Percentiles rank a stretch among this genome's conserved stretches.
phyloP scores from a whole-genome alignment of 2,329 filamentous ascomycete species.

The Ophiocordyceps sinensis region DNA sequence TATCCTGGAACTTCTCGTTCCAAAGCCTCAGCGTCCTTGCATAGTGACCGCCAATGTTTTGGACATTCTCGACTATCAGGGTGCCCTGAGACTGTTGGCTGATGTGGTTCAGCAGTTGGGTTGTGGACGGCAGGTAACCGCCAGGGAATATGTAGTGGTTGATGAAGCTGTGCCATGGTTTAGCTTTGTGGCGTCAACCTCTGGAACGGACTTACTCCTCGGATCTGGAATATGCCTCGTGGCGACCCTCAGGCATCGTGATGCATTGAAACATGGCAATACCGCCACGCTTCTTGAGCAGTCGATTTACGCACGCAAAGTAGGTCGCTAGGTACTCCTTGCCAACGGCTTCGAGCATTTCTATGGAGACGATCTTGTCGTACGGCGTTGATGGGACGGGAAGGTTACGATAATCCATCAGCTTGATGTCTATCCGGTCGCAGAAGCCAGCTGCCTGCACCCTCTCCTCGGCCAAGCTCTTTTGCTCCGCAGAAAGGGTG shows the following conservation, averaged over 20 bases:
- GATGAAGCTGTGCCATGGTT: conserved; percentile 39
- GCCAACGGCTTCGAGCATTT: conserved; percentile 66
- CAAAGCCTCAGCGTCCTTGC: conserved; percentile 54
- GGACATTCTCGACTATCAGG: conserved; percentile 50
- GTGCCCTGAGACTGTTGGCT: conserved; percentile 43
- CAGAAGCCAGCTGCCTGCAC: conserved; percentile 46
- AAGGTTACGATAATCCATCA: conserved; percentile 55
- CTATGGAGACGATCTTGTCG: conserved; percentile 61
- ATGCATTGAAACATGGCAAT: conserved; percentile 64
- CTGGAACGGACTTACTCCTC: conserved; percentile 38
- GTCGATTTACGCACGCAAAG: conserved; percentile 46
- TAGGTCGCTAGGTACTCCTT: conserved; percentile 52
- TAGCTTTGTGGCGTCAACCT: neutral
- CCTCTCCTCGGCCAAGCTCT: conserved; percentile 48
- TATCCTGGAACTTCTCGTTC: conserved; percentile 49
- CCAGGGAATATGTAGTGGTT: conserved; percentile 66
- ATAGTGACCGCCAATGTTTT: conserved; percentile 65
- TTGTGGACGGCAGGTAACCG: conserved; percentile 50
- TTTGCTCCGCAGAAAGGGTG: conserved; percentile 56
- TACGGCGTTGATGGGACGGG: conserved; percentile 38
- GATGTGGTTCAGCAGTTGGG: conserved; percentile 44
- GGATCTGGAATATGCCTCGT: conserved; percentile 49
- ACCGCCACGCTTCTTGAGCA: conserved; percentile 51
- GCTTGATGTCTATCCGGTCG: conserved; percentile 46
- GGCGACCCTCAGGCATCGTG: conserved; percentile 57